Base-by-base conservation (phyloP, 1,284 basidiomycete species). In the Ceratobasidium sp. region DNA sequence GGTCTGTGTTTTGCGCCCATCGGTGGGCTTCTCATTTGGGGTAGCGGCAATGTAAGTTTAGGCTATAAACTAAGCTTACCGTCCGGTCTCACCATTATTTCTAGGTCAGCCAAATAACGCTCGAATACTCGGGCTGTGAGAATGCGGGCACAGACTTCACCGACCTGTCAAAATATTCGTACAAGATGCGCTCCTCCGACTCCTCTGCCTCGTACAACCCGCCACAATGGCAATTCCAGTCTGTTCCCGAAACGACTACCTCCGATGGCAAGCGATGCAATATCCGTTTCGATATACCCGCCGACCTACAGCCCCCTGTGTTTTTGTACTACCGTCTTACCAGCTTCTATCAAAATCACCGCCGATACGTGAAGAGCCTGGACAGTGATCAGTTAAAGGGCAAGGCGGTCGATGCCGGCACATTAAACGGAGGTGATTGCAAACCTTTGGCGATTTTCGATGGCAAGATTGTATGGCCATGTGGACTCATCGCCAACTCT, bases 281-380 rank as follows among this genome's bases (percentile, higher is more conserved):
- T 73, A 85, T 98, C 77, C 85, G 89, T 73, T 98, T 98, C 79
- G 85, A 92, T 57, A 83, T 99, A 23, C 95, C 96, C 1, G 88
- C 89, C 67, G 87, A 94, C 78, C 84, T 99, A 52, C 82, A 88
- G 7, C 82, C 87, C 21, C 86, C 91, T 41, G 93, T 99, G 2
- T 91, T 99, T 79, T 85, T 98, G 76, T 99, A 99, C 85, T 99
- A 99, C 88, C 95, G 95, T 83, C 89, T 97, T 81, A 93, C 92
- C 73, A 95, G 95, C 84, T 97, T 94, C 85, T 99, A 91, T 84
- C 98, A 99, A 86, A 99, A 99, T 82, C 98, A 99, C 81, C 90
- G 98, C 59, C 89, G 98, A 79, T 99, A 99, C 80, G 96, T 99
- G 75, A 94, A 97, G 85, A 97, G 94, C 80, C 83, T 95, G 69